Evolutionary conservation across 106 monocot species (phyloP).

Genomic region (Dioscorea alata): DNA sequence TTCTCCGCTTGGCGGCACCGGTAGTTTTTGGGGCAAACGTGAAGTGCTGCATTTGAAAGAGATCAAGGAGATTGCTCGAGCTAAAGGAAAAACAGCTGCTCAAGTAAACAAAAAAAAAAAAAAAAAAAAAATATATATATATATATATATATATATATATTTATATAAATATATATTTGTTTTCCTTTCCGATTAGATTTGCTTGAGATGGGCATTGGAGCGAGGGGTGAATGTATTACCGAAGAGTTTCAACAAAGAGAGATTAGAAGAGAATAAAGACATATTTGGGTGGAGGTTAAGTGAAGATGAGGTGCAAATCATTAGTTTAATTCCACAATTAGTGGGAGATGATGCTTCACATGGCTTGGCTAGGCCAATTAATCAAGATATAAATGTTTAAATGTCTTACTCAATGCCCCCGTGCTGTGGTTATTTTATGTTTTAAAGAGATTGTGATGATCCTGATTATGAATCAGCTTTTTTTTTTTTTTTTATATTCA

Average conservation of each 20-base stretch:
- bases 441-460: too few relatives aligned
- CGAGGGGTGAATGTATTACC: background rate
- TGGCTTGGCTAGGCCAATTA: too few relatives aligned
- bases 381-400: background rate
- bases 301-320: constrained; percentile 6
- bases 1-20: constrained; percentile 24
- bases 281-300: constrained; percentile 14
- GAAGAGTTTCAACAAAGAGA: constrained; percentile 14
- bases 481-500: too few relatives aligned
- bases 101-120: constrained; percentile 11
- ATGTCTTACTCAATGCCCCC: too few relatives aligned
- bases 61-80: constrained; percentile 21
- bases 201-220: constrained; percentile 5
- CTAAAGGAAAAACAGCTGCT: constrained; percentile 20
- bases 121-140: background rate
- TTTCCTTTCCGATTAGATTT: background rate
- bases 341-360: too few relatives aligned
- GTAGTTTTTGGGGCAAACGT: background rate
- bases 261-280: constrained; percentile 13
- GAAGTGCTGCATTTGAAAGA: constrained; percentile 10
- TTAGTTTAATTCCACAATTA: constrained; percentile 10
- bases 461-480: too few relatives aligned
- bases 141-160: background rate
- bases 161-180: background rate
- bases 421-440: too few relatives aligned